These are phyloP conservation scores for Tricholoma saponaceum DNA, from an alignment of 768 basidiomycete genomes.

Conservation along the genomic window DNA sequence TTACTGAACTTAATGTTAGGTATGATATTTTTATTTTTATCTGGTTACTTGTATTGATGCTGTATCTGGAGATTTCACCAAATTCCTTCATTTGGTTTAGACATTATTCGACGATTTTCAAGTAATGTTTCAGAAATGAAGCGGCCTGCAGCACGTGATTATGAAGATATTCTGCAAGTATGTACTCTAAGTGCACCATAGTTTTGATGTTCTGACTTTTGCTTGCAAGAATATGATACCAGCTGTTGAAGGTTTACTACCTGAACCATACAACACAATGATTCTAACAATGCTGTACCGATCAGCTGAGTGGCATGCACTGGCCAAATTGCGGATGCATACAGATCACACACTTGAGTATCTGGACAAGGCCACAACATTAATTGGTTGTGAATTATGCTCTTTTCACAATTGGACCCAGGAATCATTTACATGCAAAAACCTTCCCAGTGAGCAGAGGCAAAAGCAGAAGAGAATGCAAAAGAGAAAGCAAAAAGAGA, in stretches of 20 bases:
- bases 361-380: constrained; percentile 14
- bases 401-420: constrained; percentile 11
- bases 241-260: constrained; percentile 23
- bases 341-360: constrained; percentile 16
- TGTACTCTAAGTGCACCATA: neutral
- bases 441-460: neutral
- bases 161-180: constrained; percentile 25
- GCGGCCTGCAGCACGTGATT: constrained; percentile 25
- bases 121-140: constrained; percentile 22
- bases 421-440: neutral
- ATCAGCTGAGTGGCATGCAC: constrained; percentile 23
- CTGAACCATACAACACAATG: constrained; percentile 14
- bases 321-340: constrained; percentile 26
- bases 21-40: constrained; percentile 3
- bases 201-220: neutral
- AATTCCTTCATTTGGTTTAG: constrained; percentile 14
- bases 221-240: constrained; percentile 4
- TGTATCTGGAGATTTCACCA: neutral
- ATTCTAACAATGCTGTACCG: constrained; percentile 20
- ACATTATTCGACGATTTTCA: constrained; percentile 22
- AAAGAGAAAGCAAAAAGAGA: neutral
- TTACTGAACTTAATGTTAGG: constrained; percentile 20
- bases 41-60: neutral
- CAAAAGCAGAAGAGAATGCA: neutral
- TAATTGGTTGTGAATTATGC: constrained; percentile 18